Base-by-base conservation (phyloP, 768 basidiomycete species). In the Hirschioporus abietinus region DNA sequence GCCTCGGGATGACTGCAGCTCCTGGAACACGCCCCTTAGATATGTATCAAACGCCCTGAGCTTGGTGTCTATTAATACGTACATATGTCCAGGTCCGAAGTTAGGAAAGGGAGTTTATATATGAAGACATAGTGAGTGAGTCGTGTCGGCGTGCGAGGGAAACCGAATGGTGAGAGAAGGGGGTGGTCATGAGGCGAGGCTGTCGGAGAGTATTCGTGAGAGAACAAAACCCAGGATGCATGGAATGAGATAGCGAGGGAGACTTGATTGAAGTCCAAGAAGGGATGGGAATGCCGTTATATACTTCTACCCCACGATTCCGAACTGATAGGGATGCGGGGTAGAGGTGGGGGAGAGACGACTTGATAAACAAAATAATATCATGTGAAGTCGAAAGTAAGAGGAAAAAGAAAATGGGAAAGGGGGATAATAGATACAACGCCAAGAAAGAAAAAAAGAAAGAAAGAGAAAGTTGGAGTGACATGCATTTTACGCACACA, bases 31-130 rank as follows among this genome's bases (percentile, higher is more conserved):
- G 42, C 42, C 42, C 42, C 42, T 5, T 10, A 52, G 12, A 52
- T 52, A 15, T 52, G 42, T 20, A 52, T 52, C 42, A 52, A n/a
- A 52, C 42, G 42, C 42, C 42, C 42, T 52, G 42, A 52, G 30
- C 30, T 30, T 52, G 42, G 12, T 52, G 42, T 52, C 42, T 52
- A 52, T 15, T 52, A 52, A 52, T 52, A 52, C 42, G 42, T 52
- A 52, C 42, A 52, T 52, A 52, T 52, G 42, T 52, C 42, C 42
- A 52, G 42, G 42, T 52, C 42, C 42, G 42, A 52, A 52, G 42
- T 12, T 12, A 10, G 42, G 42, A 12, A 52, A 20, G 42, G 42
- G 20, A 20, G 42, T 15, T 52, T 52, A 52, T 52, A 52, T 15
- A 52, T 52, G 42, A 52, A 52, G 42, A 52, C 42, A 52, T 52